Evolutionary conservation across 768 basidiomycete genomes (phyloP).

Genomic region (Piloderma croceum): DNA sequence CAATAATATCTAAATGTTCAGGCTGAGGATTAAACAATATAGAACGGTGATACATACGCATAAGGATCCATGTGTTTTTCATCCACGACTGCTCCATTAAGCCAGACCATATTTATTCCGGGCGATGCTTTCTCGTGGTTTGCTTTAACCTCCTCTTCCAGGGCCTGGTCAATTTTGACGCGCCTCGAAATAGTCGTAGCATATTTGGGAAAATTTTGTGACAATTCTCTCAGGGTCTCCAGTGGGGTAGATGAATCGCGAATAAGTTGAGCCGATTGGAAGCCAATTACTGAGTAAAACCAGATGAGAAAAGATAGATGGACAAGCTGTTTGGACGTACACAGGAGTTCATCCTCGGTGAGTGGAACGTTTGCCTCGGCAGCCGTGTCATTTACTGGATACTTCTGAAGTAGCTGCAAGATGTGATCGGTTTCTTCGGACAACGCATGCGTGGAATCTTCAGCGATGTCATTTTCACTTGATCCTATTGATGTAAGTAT

Average conservation of each 20-base stretch:
- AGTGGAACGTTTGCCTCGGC: conserved; percentile 40
- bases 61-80: conserved; percentile 69
- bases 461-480: neutral
- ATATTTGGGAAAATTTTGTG: conserved; percentile 89
- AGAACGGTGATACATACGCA: conserved; percentile 38
- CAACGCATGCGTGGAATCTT: neutral
- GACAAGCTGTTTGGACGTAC: conserved; percentile 39
- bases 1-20: no score
- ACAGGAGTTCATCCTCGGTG: conserved; percentile 47
- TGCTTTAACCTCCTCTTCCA: conserved; percentile 49
- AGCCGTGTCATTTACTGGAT: conserved; percentile 35
- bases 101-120: conserved; percentile 61
- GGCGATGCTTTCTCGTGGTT: conserved; percentile 52
- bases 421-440: neutral
- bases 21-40: conserved; percentile 1
- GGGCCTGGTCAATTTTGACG: conserved; percentile 43
- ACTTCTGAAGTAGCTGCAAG: conserved; percentile 32
- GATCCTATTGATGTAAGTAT: neutral
- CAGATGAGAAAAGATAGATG: conserved; percentile 3
- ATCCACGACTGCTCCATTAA: conserved; percentile 67
- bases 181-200: conserved; percentile 68
- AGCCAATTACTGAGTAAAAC: conserved; percentile 50
- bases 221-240: conserved; percentile 55
- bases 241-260: conserved; percentile 52
- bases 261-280: conserved; percentile 73